Evolutionary conservation across 495 filamentous ascomycete genomes (phyloP).

Genomic region (Lasiosphaeria ovina): DNA sequence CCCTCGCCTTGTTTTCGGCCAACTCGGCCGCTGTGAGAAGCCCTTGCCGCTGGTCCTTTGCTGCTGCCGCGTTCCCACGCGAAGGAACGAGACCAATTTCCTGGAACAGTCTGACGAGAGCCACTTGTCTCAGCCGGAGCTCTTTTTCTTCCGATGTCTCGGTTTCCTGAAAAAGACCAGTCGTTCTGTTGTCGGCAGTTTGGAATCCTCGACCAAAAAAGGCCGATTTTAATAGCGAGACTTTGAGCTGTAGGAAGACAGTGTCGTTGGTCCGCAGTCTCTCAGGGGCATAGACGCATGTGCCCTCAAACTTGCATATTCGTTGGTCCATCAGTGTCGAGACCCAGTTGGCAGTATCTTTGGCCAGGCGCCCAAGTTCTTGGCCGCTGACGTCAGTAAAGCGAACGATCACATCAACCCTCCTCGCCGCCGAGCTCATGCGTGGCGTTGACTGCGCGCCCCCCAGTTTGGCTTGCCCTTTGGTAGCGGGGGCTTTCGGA

Average conservation of each 20-base stretch:
- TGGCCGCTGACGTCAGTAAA: slow-evolving; percentile 79
- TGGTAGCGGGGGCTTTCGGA: slow-evolving; percentile 51
- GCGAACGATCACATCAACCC: slow-evolving; percentile 82
- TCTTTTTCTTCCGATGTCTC: slow-evolving; percentile 84
- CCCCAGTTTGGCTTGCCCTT: slow-evolving; percentile 43
- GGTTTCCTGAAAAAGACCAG: slow-evolving; percentile 62
- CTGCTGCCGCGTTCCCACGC: slow-evolving; percentile 68
- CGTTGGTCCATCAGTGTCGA: slow-evolving; percentile 90
- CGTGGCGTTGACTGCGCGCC: slow-evolving; percentile 28
- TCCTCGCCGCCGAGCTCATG: slow-evolving; percentile 48
- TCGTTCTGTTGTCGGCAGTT: slow-evolving; percentile 66
- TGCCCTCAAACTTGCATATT: slow-evolving; percentile 81
- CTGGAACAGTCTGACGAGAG: slow-evolving; percentile 82
- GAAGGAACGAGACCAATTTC: slow-evolving; percentile 81
- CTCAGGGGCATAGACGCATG: slow-evolving; percentile 88
- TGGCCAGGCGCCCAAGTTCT: slow-evolving; percentile 85
- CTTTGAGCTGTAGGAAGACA: slow-evolving; percentile 80
- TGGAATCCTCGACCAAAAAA: slow-evolving; percentile 64
- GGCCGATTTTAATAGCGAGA: slow-evolving; percentile 68
- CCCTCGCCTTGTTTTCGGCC: slow-evolving; percentile 73
- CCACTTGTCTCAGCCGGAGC: slow-evolving; percentile 81
- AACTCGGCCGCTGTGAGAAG: slow-evolving; percentile 83
- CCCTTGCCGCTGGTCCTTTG: slow-evolving; percentile 75
- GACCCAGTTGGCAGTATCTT: slow-evolving; percentile 90
- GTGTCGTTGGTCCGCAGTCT: slow-evolving; percentile 85